phyloP scores from a whole-genome alignment of 768 basidiomycete species.

The Plicaturopsis crispa region DNA sequence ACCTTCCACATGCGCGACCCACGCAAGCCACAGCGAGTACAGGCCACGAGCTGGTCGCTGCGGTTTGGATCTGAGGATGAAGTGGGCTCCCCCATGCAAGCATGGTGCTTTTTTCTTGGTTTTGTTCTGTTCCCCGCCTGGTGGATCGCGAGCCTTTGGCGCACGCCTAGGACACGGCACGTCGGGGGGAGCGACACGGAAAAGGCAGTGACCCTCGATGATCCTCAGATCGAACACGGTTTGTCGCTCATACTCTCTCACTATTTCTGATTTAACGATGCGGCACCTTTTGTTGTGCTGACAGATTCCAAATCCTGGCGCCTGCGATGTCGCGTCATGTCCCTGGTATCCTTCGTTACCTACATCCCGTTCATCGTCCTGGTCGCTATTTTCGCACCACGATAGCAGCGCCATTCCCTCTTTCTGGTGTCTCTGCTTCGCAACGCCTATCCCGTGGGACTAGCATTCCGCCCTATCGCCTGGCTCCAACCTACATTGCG shows the following conservation, averaged over 20 bases:
- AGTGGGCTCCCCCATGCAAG: conserved; percentile 35
- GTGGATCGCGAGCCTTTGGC: conserved; percentile 40
- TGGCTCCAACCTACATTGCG: too few relatives aligned
- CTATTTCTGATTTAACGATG: not conserved
- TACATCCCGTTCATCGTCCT: conserved; percentile 46
- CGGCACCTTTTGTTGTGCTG: not conserved
- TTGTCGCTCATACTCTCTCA: conserved; percentile 8
- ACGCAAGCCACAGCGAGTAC: conserved; percentile 50
- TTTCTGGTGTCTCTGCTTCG: too few relatives aligned
- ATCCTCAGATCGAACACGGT: conserved; percentile 46
- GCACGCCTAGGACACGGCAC: conserved; percentile 33
- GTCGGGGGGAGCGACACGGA: conserved; percentile 36
- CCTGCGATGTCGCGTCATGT: conserved; percentile 41
- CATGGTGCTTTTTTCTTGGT: conserved; percentile 45
- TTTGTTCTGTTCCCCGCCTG: conserved; percentile 44
- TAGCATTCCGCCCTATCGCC: too few relatives aligned
- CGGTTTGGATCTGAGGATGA: conserved; percentile 35
- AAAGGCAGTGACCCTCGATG: conserved; percentile 40
- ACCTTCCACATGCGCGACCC: conserved; percentile 81
- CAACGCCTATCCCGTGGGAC: too few relatives aligned
- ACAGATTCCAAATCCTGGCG: conserved; percentile 42
- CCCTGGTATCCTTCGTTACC: conserved; percentile 35
- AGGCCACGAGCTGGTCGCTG: conserved; percentile 57
- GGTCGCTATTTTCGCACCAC: conserved; percentile 35
- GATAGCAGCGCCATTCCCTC: too few relatives aligned